Conservation (phyloP, 352 stramenopile genomes). For the Globisporangium nodosum region DNA sequence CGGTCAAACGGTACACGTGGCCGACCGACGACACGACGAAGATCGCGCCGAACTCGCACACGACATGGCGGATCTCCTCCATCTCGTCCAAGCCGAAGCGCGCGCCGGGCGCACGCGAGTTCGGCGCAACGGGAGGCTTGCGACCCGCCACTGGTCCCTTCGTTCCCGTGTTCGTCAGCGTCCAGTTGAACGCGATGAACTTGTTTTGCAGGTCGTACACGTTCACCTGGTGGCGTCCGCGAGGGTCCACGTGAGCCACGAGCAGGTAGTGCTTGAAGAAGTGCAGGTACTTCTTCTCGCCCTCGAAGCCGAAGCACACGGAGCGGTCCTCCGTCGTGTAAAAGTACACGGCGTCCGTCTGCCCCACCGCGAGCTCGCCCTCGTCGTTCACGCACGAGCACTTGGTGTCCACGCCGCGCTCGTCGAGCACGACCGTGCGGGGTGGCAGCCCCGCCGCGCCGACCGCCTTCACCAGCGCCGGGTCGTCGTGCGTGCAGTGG, state of each 20-base stretch:
- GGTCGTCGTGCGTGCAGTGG: constrained; percentile 80
- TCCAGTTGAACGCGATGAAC: constrained; percentile 91
- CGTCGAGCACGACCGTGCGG: constrained; percentile 72
- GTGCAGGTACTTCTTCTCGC: constrained; percentile 79
- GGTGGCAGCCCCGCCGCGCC: constrained; percentile 52
- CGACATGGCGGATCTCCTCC: constrained; percentile 84
- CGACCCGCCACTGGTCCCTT: constrained; percentile 8
- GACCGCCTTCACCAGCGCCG: constrained; percentile 64
- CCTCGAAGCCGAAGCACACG: constrained; percentile 86
- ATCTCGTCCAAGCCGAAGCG: constrained; percentile 82
- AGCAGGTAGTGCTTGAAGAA: constrained; percentile 89
- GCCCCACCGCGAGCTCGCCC: constrained; percentile 74
- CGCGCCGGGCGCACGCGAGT: constrained; percentile 36
- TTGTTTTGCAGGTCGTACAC: constrained; percentile 92
- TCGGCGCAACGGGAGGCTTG: constrained; percentile 24
- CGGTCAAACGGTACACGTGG: constrained; percentile 90
- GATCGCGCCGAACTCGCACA: constrained; percentile 83
- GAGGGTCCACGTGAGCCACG: constrained; percentile 77
- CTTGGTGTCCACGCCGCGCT: constrained; percentile 76
- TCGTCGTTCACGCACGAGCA: constrained; percentile 83
- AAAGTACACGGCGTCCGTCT: constrained; percentile 86
- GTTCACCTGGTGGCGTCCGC: constrained; percentile 81
- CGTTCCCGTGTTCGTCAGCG: constrained; percentile 55
- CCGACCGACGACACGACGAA: constrained; percentile 84
- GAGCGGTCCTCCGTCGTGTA: constrained; percentile 86